These are phyloP conservation scores for Aspergillus ibericus DNA, from an alignment of 2,329 filamentous ascomycete genomes.

Conservation along the genomic window DNA sequence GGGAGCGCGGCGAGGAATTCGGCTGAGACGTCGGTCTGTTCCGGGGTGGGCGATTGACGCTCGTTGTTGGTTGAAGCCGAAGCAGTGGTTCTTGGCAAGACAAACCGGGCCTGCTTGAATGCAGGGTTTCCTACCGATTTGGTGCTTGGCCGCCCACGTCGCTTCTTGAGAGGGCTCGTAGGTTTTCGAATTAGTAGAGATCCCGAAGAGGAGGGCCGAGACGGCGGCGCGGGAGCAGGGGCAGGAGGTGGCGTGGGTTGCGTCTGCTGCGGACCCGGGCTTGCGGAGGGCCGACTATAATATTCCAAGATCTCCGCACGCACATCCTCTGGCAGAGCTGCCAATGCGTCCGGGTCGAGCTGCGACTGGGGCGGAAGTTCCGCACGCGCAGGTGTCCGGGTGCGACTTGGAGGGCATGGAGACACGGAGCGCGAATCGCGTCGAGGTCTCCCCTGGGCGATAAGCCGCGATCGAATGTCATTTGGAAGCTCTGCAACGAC, in stretches of 20 bases:
- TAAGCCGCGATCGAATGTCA: conserved; percentile 76
- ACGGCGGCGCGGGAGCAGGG: conserved; percentile 5
- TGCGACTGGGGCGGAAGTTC: conserved; percentile 67
- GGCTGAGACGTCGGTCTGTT: conserved; percentile 54
- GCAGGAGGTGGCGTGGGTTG: not conserved
- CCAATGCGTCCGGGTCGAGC: conserved; percentile 80
- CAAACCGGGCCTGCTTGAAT: conserved; percentile 73
- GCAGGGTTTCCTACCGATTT: conserved; percentile 58
- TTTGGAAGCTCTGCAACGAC: conserved; percentile 79
- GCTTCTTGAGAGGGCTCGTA: conserved; percentile 68
- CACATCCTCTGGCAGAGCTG: conserved; percentile 80
- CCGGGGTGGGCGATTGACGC: conserved; percentile 17
- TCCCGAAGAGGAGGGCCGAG: conserved; percentile 44
- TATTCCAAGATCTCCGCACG: conserved; percentile 77
- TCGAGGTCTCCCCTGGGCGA: conserved; percentile 54
- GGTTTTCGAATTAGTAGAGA: conserved; percentile 54
- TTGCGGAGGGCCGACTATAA: conserved; percentile 51
- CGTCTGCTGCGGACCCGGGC: not conserved
- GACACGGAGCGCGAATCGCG: conserved; percentile 28
- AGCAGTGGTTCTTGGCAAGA: conserved; percentile 35
- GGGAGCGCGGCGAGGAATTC: conserved; percentile 82
- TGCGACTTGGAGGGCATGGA: conserved; percentile 34
- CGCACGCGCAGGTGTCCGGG: conserved; percentile 23
- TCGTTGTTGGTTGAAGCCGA: conserved; percentile 15
- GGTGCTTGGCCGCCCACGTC: conserved; percentile 54